Percentiles rank a stretch among this genome's conserved stretches.
Evolutionary conservation across 2,329 filamentous ascomycete species (phyloP).

Genomic region (Didymella glomerata): DNA sequence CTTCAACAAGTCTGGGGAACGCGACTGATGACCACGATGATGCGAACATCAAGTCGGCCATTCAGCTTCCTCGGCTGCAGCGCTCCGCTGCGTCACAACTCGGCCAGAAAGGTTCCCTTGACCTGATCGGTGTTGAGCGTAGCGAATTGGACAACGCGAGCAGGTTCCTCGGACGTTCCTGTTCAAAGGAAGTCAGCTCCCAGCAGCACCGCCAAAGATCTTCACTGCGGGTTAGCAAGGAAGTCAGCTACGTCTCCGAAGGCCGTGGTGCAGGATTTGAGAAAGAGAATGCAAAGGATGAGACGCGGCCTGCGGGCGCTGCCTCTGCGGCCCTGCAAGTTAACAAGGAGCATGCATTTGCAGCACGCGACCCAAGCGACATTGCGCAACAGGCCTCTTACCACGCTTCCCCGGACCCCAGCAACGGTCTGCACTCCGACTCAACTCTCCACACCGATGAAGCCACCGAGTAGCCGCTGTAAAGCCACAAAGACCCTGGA

Average conservation of each 20-base stretch:
- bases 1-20: background rate
- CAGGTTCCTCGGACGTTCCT: background rate
- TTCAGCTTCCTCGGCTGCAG: background rate
- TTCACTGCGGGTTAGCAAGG: background rate
- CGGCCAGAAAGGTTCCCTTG: background rate
- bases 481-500: slow-evolving; percentile 5
- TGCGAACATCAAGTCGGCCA: background rate
- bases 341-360: slow-evolving; percentile 1
- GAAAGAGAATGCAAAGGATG: background rate
- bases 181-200: background rate
- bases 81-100: background rate
- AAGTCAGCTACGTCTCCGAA: background rate
- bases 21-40: background rate
- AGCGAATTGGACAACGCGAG: background rate
- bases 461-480: background rate
- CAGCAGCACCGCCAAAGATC: background rate
- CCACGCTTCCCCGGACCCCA: background rate
- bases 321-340: background rate
- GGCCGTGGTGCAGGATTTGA: background rate
- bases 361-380: background rate
- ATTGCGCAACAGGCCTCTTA: background rate
- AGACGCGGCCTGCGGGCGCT: background rate
- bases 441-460: background rate
- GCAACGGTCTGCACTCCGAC: background rate
- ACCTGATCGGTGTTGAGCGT: background rate